Evolutionary conservation across 2,329 filamentous ascomycete species (phyloP), one percentile per base, ranked within the genome.

Genomic region (Ceratocystis papillata): DNA sequence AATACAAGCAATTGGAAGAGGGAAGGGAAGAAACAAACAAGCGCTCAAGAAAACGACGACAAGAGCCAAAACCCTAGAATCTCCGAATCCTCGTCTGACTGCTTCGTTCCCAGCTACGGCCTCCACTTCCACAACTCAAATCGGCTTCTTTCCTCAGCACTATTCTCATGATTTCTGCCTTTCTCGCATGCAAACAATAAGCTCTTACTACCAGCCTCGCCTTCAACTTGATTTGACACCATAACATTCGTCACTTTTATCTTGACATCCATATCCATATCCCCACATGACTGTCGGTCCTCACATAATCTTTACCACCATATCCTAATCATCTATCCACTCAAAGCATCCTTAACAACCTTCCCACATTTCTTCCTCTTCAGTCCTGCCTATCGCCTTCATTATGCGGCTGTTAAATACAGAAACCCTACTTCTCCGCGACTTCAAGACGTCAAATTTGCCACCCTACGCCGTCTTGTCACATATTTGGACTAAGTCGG

Each of bases 401-500:
- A 64, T 28, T 28, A 68, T 68, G 67, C 67, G 57, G 64, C 67
- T 68, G 7, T 41, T 68, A 25, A 59, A 63, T 62, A 64, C 67
- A 2, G 64, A 64, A 28, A 64, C 60, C n/a, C 45, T 68, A 33
- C 48, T 64, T 45, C 62, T 64, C 10, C 67, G 65, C 12, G 64
- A 66, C n/a, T 68, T 68, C 57, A 55, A 63, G 5, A 57, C 60
- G 6, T 46, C 46, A 33, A 50, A 44, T 2, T 30, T 64, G 30
- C 67, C 67, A 1, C 67, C 61, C 10, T 68, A 68, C 48, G 67
- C 62, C 62, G 62, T 62, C 3, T 22, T 68, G 15, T 68, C 67
- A 17, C 67, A 68, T 41, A 55, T 46, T 4, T 65, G 65, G 61
- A 66, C 48, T 12, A 33, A 20, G 41, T 57, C 61, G 8, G 65